phyloP scores from a whole-genome alignment of 2,329 filamentous ascomycete genomes.

The Pseudogymnoascus sp. region DNA sequence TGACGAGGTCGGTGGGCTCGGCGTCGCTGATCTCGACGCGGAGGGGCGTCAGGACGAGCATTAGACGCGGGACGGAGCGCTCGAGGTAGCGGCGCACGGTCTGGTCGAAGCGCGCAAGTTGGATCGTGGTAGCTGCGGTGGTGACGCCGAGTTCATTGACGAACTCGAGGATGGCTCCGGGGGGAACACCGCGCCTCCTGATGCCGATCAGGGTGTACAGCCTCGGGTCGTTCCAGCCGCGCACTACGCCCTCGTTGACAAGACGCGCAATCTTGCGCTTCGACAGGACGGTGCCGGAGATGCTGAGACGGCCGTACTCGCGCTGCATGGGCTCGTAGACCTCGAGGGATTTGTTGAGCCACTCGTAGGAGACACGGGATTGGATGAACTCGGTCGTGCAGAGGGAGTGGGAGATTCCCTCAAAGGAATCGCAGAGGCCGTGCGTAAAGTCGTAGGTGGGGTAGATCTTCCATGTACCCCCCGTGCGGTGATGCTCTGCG shows the following conservation, averaged over 20 bases:
- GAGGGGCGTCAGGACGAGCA: slow-evolving; percentile 82
- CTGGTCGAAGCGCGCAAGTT: slow-evolving; percentile 76
- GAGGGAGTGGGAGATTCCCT: slow-evolving; percentile 82
- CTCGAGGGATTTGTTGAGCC: slow-evolving; percentile 70
- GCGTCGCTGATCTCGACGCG: slow-evolving; percentile 75
- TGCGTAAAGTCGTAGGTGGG: slow-evolving; percentile 92
- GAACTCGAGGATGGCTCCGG: slow-evolving; percentile 81
- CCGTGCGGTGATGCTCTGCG: slow-evolving; percentile 70
- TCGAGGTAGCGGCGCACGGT: slow-evolving; percentile 81
- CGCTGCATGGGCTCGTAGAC: slow-evolving; percentile 92
- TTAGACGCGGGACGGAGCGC: slow-evolving; percentile 75
- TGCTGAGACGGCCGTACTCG: slow-evolving; percentile 70
- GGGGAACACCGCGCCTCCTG: slow-evolving; percentile 76
- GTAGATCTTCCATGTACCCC: slow-evolving; percentile 82
- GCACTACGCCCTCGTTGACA: slow-evolving; percentile 69
- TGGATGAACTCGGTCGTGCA: slow-evolving; percentile 91
- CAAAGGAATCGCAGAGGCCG: slow-evolving; percentile 86
- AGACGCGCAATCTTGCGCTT: slow-evolving; percentile 79
- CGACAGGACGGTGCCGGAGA: slow-evolving; percentile 77
- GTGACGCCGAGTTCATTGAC: slow-evolving; percentile 89
- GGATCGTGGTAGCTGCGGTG: slow-evolving; percentile 70
- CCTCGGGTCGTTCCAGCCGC: slow-evolving; percentile 85
- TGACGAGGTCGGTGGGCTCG: slow-evolving; percentile 56
- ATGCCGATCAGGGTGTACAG: slow-evolving; percentile 82
- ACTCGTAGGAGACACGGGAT: slow-evolving; percentile 82